phyloP scores from a whole-genome alignment of 108 stramenopile genomes.

The Asterionellopsis glacialis region DNA sequence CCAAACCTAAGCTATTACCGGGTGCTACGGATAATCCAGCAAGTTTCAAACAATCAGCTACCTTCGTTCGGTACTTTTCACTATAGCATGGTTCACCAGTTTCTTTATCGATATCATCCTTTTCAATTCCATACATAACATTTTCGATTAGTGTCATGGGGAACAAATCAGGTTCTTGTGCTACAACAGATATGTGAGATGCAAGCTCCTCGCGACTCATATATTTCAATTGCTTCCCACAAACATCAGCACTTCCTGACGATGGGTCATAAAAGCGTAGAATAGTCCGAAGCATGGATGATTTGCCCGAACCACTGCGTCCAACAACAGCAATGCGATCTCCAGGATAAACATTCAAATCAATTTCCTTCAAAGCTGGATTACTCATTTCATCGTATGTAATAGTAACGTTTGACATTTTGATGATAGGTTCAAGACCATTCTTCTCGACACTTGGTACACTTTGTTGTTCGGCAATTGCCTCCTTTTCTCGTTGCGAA shows the following conservation, averaged over 20 bases:
- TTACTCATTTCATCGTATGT: slow-evolving; percentile 66
- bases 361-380: slow-evolving; percentile 57
- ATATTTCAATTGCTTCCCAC: slow-evolving; percentile 74
- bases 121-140: slow-evolving; percentile 83
- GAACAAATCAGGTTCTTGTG: slow-evolving; percentile 90
- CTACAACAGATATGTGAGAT: slow-evolving; percentile 68
- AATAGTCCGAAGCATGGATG: slow-evolving; percentile 77
- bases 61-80: slow-evolving; percentile 41
- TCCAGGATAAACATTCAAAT: slow-evolving; percentile 76
- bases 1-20: slow-evolving; percentile 68
- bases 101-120: slow-evolving; percentile 58
- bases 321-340: slow-evolving; percentile 94
- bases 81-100: slow-evolving; percentile 65
- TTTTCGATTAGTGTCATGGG: slow-evolving; percentile 89
- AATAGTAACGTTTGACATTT: slow-evolving; percentile 58
- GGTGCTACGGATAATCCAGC: slow-evolving; percentile 68
- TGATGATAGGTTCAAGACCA: slow-evolving; percentile 33
- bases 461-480: not conserved
- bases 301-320: slow-evolving; percentile 90
- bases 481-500: not conserved
- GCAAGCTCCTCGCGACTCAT: slow-evolving; percentile 73
- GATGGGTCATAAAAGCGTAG: slow-evolving; percentile 94
- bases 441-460: slow-evolving; percentile 6
- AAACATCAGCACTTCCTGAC: slow-evolving; percentile 63
- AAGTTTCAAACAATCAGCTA: slow-evolving; percentile 45